These are phyloP conservation scores for Cruciata laevipes DNA, from an alignment of 257 asterid genomes.

Conservation along the genomic window DNA sequence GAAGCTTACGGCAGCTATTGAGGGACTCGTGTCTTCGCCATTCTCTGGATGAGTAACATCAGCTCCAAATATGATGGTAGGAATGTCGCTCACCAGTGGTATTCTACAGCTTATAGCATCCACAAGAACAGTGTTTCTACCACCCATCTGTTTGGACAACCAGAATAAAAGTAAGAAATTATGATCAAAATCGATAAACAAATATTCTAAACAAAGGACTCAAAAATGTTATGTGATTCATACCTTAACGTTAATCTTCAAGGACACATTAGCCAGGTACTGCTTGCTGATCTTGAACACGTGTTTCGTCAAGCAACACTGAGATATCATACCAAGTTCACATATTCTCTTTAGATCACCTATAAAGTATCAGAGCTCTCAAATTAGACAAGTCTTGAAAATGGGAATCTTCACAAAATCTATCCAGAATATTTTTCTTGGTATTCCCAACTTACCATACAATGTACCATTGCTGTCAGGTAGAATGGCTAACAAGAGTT, in stretches of 20 bases:
- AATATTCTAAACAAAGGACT: neutral
- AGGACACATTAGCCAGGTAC: conserved; percentile 93
- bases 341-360: conserved; percentile 97
- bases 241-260: conserved; percentile 95
- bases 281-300: conserved; percentile 97
- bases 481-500: conserved; percentile 78
- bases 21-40: conserved; percentile 98
- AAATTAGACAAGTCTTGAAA: neutral
- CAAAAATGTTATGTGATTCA: neutral
- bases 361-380: conserved; percentile 16
- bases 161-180: neutral
- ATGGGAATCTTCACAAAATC: neutral
- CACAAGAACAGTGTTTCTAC: conserved; percentile 78
- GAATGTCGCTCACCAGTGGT: conserved; percentile 94
- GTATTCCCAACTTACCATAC: conserved; percentile 48
- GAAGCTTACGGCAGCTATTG: conserved; percentile 86
- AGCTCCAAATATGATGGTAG: conserved; percentile 96
- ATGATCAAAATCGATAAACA: neutral
- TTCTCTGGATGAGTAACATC: conserved; percentile 99
- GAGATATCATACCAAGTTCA: conserved; percentile 91
- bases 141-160: conserved; percentile 77
- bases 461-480: conserved; percentile 93
- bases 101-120: conserved; percentile 94
- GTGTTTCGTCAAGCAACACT: conserved; percentile 92
- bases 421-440: too few relatives aligned